Conservation (phyloP, 805 yeast species). For the Phaffomyces thermotolerans region DNA sequence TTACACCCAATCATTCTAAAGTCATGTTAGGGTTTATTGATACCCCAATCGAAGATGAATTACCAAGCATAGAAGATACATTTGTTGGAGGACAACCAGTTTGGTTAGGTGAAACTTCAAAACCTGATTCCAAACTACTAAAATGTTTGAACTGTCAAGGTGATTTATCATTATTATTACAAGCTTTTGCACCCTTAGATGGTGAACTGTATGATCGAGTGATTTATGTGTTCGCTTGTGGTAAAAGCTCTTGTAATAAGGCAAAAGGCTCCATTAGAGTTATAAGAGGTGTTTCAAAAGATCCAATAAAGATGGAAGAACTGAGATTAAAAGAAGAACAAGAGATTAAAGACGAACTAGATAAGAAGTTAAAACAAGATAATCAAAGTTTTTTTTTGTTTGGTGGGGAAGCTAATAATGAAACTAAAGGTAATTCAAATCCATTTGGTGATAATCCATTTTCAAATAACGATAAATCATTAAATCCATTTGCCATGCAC, state of each 20-base stretch:
- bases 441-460: conserved; percentile 35
- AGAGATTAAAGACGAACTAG: conserved; percentile 34
- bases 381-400: conserved; percentile 33
- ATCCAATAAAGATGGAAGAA: conserved; percentile 39
- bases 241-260: conserved; percentile 54
- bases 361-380: conserved; percentile 35
- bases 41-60: conserved; percentile 41
- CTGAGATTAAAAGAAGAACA: conserved; percentile 32
- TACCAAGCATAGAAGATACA: conserved; percentile 52
- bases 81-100: conserved; percentile 75
- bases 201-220: conserved; percentile 70
- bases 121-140: conserved; percentile 46
- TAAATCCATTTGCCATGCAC: conserved; percentile 4
- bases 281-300: conserved; percentile 66
- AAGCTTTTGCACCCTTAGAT: conserved; percentile 75
- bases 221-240: conserved; percentile 74
- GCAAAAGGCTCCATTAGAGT: conserved; percentile 67
- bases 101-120: conserved; percentile 58
- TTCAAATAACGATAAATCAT: conserved; percentile 23
- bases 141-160: conserved; percentile 61
- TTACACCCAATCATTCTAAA: conserved; percentile 25
- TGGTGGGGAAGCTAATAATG: conserved; percentile 23
- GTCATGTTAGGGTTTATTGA: conserved; percentile 63
- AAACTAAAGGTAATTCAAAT: conserved; percentile 23
- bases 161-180: conserved; percentile 61